phyloP scores from a whole-genome alignment of 2,329 filamentous ascomycete species.

The Botrytis aclada region DNA sequence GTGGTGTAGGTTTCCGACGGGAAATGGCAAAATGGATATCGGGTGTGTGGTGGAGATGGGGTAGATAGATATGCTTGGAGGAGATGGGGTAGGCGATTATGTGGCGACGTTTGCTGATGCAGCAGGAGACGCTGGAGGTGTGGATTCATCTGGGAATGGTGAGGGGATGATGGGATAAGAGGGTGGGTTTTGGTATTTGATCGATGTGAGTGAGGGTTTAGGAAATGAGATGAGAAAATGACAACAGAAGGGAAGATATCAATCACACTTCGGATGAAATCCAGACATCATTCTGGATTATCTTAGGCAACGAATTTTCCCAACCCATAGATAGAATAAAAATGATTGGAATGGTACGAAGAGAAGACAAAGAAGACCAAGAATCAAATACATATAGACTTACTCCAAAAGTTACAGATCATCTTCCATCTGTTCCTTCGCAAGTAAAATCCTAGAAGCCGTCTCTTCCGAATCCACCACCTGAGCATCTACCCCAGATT shows the following conservation, averaged over 20 bases:
- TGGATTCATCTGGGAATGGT: conserved; percentile 61
- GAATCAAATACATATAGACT: not conserved
- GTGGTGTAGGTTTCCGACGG: conserved; percentile 60
- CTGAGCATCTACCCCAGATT: conserved; percentile 36
- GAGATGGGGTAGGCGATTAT: conserved; percentile 76
- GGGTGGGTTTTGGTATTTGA: conserved; percentile 22
- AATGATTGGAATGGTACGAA: not conserved
- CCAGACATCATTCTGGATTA: not conserved
- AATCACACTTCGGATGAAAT: not conserved
- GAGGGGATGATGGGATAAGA: not conserved
- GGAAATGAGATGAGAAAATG: not conserved
- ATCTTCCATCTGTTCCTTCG: conserved; percentile 60
- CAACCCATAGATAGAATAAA: not conserved
- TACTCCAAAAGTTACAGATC: conserved; percentile 53
- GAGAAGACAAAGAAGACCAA: not conserved
- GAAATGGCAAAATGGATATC: conserved; percentile 58
- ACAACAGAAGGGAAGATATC: not conserved
- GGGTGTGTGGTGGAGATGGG: conserved; percentile 62
- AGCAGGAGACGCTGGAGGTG: conserved; percentile 64
- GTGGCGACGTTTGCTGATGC: conserved; percentile 72
- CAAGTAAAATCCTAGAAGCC: conserved; percentile 75
- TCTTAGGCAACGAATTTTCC: not conserved
- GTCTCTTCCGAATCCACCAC: conserved; percentile 71
- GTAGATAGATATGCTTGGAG: conserved; percentile 63
- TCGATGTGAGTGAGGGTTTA: not conserved